Evolutionary conservation across 768 basidiomycete genomes (phyloP), one percentile per base, ranked within the genome.

Genomic region (Pleurotus djamor): DNA sequence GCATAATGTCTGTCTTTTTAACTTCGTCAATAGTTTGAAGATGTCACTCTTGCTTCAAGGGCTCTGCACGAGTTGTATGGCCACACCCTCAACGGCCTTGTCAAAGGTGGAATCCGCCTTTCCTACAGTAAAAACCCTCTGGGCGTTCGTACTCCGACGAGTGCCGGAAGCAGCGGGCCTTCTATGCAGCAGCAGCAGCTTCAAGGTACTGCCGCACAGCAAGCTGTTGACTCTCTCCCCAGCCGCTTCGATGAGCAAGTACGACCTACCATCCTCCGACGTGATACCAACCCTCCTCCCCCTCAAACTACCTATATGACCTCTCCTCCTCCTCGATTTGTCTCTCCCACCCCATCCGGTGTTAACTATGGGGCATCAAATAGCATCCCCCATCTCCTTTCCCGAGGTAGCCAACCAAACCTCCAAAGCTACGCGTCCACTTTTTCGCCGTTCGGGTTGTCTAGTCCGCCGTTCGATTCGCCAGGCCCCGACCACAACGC

Each of bases 51-150:
- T 67, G 97, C 97, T 8, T 87, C 92, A 6, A 86, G 84, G 69
- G 92, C 96, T n/a, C 80, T 98, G 67, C 84, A 88, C 60, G 91
- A 95, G 49, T 78, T 98, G 61, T 94, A 97, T 59, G 97, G 97
- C 28, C 83, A 95, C 69, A 92, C 86, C n/a, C 79, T 99, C 44
- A 85, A 87, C 60, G 96, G 96, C 6, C 76, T 96, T 32, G 91
- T 99, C 70, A 98, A 97, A 75, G 92, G 94, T 61, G 92, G 94
- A n/a, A 98, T 99, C 61, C 88, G 97, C 43, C 76, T 99, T 57
- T 97, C 95, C 5, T 99, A 96, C 74, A 96, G 94, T 75, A 98
- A 97, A 83, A 97, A 98, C 71, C 95, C 96, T 5, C 82, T 98
- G n/a, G 96, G 96, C 48, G 90, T 93, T 52, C 88, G 91, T 50